Evolutionary conservation across 2,329 filamentous ascomycete species (phyloP).

Genomic region (Gyromitra esculenta): DNA sequence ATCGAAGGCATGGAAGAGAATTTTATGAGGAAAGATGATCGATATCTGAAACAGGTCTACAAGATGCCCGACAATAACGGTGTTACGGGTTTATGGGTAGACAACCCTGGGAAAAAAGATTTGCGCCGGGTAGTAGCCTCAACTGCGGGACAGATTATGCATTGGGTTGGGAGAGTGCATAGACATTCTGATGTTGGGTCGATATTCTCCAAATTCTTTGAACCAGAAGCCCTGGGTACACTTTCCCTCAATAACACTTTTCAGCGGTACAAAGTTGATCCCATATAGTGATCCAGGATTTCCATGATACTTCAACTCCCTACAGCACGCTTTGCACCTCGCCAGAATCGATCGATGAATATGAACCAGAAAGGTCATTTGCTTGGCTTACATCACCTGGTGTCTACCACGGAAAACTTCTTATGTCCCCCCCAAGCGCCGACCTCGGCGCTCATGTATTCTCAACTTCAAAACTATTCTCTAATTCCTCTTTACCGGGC

Average conservation of each 20-base stretch:
- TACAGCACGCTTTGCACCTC: conserved; percentile 57
- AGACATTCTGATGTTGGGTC: conserved; percentile 81
- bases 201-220: conserved; percentile 87
- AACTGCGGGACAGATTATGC: conserved; percentile 79
- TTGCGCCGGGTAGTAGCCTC: conserved; percentile 79
- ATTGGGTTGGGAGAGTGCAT: conserved; percentile 81
- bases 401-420: conserved; percentile 84
- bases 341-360: conserved; percentile 63
- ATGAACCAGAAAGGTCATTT: conserved; percentile 75
- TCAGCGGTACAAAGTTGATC: conserved; percentile 25
- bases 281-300: conserved; percentile 55
- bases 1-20: conserved; percentile 88
- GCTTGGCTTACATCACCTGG: conserved; percentile 92
- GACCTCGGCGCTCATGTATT: conserved; percentile 80
- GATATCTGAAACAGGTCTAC: conserved; percentile 85
- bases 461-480: conserved; percentile 78
- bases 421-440: conserved; percentile 69
- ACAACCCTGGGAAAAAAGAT: conserved; percentile 74
- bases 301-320: conserved; percentile 53
- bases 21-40: conserved; percentile 94
- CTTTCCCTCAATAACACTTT: neutral
- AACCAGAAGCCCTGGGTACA: conserved; percentile 69
- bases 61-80: conserved; percentile 79
- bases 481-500: conserved; percentile 78
- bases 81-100: conserved; percentile 85